Conservation (phyloP, 495 filamentous ascomycete genomes). For the Neurospora tetrasperma region DNA sequence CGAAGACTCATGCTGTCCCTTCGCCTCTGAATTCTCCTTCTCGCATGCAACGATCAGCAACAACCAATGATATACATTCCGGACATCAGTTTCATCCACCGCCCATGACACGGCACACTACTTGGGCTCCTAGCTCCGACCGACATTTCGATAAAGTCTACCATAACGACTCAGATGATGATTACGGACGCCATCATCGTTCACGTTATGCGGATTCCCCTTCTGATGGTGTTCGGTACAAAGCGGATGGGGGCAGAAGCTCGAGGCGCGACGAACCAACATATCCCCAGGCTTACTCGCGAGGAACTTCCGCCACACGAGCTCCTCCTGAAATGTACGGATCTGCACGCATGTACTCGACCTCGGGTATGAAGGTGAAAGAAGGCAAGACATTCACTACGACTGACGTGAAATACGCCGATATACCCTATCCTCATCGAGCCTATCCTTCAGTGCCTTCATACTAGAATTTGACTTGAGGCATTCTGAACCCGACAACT, state of each 20-base stretch:
- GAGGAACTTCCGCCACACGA: neutral
- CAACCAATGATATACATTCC: slow-evolving; percentile 10
- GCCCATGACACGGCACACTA: slow-evolving; percentile 10
- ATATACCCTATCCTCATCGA: slow-evolving; percentile 4
- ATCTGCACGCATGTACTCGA: neutral
- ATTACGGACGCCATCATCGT: slow-evolving; percentile 10
- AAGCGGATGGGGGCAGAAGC: neutral
- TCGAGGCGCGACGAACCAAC: neutral
- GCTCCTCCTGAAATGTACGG: neutral
- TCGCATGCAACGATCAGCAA: slow-evolving; percentile 19
- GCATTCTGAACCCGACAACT: neutral
- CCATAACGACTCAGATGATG: slow-evolving; percentile 22
- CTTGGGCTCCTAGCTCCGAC: slow-evolving; percentile 12
- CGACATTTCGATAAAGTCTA: slow-evolving; percentile 7
- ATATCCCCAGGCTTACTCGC: neutral
- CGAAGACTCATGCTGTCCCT: slow-evolving; percentile 8
- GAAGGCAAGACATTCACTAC: slow-evolving; percentile 9
- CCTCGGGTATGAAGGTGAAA: slow-evolving; percentile 15
- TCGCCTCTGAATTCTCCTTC: slow-evolving; percentile 16
- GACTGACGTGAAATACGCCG: slow-evolving; percentile 16
- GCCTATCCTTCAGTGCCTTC: neutral
- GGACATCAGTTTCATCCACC: slow-evolving; percentile 6
- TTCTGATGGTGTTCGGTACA: neutral
- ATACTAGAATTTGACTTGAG: neutral
- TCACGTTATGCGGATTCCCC: neutral